Percentiles rank a stretch among this genome's conserved stretches.
Evolutionary conservation across 495 filamentous ascomycete species (phyloP).

Genomic region (Apiosordaria backusii): DNA sequence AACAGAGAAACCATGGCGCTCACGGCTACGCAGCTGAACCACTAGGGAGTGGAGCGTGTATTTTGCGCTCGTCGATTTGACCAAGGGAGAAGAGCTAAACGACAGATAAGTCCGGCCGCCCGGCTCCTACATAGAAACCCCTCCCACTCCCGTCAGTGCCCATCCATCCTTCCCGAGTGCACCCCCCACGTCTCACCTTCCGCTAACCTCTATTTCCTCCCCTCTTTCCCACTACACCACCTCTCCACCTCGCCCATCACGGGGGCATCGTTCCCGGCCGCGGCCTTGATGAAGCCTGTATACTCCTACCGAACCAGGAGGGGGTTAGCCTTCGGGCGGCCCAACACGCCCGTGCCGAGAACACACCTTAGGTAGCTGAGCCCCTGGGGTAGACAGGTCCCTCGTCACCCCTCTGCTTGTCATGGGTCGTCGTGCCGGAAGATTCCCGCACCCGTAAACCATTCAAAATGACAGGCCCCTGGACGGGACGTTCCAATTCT

Average conservation of each 20-base stretch:
- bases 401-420: conserved; percentile 1
- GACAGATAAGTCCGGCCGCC: too few relatives aligned
- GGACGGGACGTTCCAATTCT: background rate
- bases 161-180: background rate
- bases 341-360: conserved; percentile 3
- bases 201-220: background rate
- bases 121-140: background rate
- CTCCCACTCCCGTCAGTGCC: background rate
- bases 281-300: too few relatives aligned
- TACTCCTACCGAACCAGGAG: too few relatives aligned
- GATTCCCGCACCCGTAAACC: background rate
- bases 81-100: too few relatives aligned
- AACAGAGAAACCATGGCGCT: too few relatives aligned
- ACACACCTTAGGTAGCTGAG: conserved; percentile 2
- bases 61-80: too few relatives aligned
- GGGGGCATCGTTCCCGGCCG: conserved; percentile 2
- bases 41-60: too few relatives aligned
- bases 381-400: background rate
- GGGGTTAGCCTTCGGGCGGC: too few relatives aligned
- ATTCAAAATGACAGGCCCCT: background rate
- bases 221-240: background rate
- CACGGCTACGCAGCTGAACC: too few relatives aligned
- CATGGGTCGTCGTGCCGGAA: background rate
- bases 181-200: conserved; percentile 2
- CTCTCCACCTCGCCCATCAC: background rate